Base-by-base conservation (phyloP, 441 rosid species). In the California macrophylla region DNA sequence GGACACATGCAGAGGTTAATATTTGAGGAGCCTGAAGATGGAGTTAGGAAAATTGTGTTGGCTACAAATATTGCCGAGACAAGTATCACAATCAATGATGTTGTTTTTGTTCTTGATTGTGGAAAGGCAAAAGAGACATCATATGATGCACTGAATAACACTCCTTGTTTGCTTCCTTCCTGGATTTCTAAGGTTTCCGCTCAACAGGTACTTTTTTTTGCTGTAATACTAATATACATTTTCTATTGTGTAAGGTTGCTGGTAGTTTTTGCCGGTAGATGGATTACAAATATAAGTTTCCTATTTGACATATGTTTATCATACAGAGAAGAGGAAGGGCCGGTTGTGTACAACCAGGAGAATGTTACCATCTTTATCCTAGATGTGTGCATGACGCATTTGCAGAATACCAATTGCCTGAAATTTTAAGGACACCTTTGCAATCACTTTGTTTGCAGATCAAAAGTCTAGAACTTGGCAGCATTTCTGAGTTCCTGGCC, bases 31-130 rank as follows among this genome's bases (percentile, higher is more conserved):
- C 80, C 98, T 32, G 90, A 89, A 74, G 82, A 89, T 16, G 84
- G 89, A 75, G 77, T 92, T 60, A 92, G 99, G 40, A 95, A 95
- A 83, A 84, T 95, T 77, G 83, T 92, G 71, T 93, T 95, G 72
- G 97, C 99, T 47, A 92, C 99, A 71, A 95, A 92, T 82, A 95
- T 95, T 98, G 97, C 98, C 8, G 99, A 95, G 82, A 96, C 99
- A 60, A 92, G 99, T 79, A 95, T 95, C 71, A 95, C 99, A 64
- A 92, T 95, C 78, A 92, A 92, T 68, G 98, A 95, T 76, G 69
- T 92, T 66, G 96, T 95, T 74, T 95, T 87, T 77, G 99, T 95
- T 62, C 89, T 95, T 74, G 99, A 95, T 75, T 92, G 98, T 78
- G 99, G 99, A 69, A 95, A 95, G 79, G 99, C 98, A 9, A 95